phyloP scores from a whole-genome alignment of 805 yeast genomes.

The Candida adriatica region DNA sequence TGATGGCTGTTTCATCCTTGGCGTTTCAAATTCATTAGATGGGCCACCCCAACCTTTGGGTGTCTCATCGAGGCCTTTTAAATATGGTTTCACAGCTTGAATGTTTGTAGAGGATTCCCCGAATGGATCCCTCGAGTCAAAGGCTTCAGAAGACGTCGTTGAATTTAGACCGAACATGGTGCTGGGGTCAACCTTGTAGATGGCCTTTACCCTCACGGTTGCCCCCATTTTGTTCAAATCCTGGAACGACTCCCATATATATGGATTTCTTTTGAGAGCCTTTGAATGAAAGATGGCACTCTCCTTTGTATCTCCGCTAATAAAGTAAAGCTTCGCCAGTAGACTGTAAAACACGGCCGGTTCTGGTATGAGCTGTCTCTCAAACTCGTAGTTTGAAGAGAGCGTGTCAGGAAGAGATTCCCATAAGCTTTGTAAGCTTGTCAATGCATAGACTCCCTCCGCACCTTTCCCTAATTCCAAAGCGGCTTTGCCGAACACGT shows the following conservation, averaged over 20 bases:
- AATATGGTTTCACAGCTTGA: constrained; percentile 9
- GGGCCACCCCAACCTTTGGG: constrained; percentile 10
- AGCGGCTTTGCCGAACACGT: constrained; percentile 65
- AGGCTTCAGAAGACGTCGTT: constrained; percentile 3
- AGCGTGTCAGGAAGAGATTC: constrained; percentile 12
- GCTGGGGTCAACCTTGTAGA: constrained; percentile 31
- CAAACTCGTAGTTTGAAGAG: constrained; percentile 31
- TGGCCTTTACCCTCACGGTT: constrained; percentile 50
- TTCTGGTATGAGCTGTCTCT: constrained; percentile 45
- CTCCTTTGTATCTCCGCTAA: constrained; percentile 53
- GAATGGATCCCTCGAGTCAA: constrained; percentile 23
- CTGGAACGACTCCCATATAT: constrained; percentile 80
- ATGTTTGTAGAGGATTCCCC: constrained; percentile 21
- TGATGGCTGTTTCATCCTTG: constrained; percentile 29
- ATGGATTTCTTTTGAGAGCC: constrained; percentile 71
- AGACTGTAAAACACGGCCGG: constrained; percentile 60
- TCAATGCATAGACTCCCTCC: constrained; percentile 56
- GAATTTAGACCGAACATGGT: constrained; percentile 13
- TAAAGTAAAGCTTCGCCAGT: constrained; percentile 60
- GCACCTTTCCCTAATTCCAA: constrained; percentile 43
- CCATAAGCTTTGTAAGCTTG: constrained; percentile 33
- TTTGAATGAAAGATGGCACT: constrained; percentile 62
- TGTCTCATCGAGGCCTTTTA: constrained; percentile 15
- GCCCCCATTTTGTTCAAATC: constrained; percentile 69
- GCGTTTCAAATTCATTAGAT: constrained; percentile 33